Evolutionary conservation across 2,329 filamentous ascomycete genomes (phyloP).

Genomic region (Uncinocarpus reesii): DNA sequence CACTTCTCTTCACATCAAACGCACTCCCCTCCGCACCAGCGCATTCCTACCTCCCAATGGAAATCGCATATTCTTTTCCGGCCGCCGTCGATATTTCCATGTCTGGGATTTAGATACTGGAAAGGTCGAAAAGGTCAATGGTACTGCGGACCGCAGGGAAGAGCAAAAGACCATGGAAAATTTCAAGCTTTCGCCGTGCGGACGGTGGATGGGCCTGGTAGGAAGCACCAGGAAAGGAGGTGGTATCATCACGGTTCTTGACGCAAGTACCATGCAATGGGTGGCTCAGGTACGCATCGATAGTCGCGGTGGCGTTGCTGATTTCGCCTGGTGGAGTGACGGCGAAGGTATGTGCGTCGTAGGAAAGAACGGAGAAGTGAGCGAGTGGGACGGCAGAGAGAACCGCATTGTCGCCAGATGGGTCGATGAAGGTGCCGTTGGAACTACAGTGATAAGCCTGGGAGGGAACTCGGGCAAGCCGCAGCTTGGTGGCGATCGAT

Average conservation of each 20-base stretch:
- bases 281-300: slow-evolving; percentile 71
- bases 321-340: slow-evolving; percentile 87
- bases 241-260: slow-evolving; percentile 76
- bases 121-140: slow-evolving; percentile 68
- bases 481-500: slow-evolving; percentile 62
- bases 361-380: slow-evolving; percentile 78
- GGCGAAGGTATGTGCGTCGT: slow-evolving; percentile 72
- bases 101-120: slow-evolving; percentile 82
- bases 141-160: slow-evolving; percentile 56
- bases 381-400: slow-evolving; percentile 68
- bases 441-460: slow-evolving; percentile 69
- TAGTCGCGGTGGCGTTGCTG: slow-evolving; percentile 69
- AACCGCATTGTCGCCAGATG: slow-evolving; percentile 67
- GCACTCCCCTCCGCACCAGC: slow-evolving; percentile 73
- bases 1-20: slow-evolving; percentile 76
- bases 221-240: slow-evolving; percentile 75
- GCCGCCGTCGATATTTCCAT: slow-evolving; percentile 83
- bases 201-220: slow-evolving; percentile 71
- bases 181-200: slow-evolving; percentile 79
- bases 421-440: slow-evolving; percentile 82
- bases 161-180: slow-evolving; percentile 86
- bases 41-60: slow-evolving; percentile 64
- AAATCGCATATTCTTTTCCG: slow-evolving; percentile 76
- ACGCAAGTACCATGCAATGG: slow-evolving; percentile 76
- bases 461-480: slow-evolving; percentile 43